A percentile compares a stretch with the other conserved stretches of the same genome.
Conservation (phyloP, 805 yeast genomes). For the Wickerhamiella azymoides region DNA sequence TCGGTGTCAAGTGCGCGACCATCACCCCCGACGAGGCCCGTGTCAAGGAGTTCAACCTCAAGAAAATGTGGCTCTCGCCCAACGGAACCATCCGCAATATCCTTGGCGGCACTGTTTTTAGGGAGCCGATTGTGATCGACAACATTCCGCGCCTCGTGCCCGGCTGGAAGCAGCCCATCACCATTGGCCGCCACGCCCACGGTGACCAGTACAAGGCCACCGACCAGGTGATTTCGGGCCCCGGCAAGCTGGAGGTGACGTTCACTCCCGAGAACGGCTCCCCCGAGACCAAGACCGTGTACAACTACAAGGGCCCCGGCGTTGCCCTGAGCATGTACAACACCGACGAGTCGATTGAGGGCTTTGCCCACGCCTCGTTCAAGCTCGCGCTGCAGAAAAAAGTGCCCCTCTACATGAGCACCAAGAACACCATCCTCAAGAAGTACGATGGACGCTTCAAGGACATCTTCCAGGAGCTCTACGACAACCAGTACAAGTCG, state of each 20-base stretch:
- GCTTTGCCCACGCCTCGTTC: slow-evolving; percentile 89
- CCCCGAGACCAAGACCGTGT: slow-evolving; percentile 45
- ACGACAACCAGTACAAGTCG: slow-evolving; percentile 51
- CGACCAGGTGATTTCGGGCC: slow-evolving; percentile 62
- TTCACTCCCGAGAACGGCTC: slow-evolving; percentile 60
- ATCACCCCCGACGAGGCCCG: slow-evolving; percentile 92
- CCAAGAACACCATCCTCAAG: slow-evolving; percentile 91
- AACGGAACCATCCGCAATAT: slow-evolving; percentile 95
- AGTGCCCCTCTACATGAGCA: slow-evolving; percentile 71
- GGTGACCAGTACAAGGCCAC: slow-evolving; percentile 96
- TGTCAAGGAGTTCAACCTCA: slow-evolving; percentile 76
- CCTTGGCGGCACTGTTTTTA: slow-evolving; percentile 90
- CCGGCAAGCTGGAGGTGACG: slow-evolving; percentile 66
- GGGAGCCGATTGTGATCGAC: slow-evolving; percentile 90
- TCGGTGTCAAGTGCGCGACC: slow-evolving; percentile 95
- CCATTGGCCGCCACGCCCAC: slow-evolving; percentile 93
- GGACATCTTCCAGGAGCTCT: slow-evolving; percentile 77
- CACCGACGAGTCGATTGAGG: slow-evolving; percentile 79
- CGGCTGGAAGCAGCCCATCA: slow-evolving; percentile 89
- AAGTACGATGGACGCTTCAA: slow-evolving; percentile 91
- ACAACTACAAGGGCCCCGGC: slow-evolving; percentile 54
- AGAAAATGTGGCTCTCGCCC: slow-evolving; percentile 96
- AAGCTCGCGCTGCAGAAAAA: slow-evolving; percentile 68
- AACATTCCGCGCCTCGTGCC: slow-evolving; percentile 78
- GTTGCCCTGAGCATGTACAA: slow-evolving; percentile 91